Conservation (phyloP, 2,329 filamentous ascomycete species). For the Sporothrix variecibatus region DNA sequence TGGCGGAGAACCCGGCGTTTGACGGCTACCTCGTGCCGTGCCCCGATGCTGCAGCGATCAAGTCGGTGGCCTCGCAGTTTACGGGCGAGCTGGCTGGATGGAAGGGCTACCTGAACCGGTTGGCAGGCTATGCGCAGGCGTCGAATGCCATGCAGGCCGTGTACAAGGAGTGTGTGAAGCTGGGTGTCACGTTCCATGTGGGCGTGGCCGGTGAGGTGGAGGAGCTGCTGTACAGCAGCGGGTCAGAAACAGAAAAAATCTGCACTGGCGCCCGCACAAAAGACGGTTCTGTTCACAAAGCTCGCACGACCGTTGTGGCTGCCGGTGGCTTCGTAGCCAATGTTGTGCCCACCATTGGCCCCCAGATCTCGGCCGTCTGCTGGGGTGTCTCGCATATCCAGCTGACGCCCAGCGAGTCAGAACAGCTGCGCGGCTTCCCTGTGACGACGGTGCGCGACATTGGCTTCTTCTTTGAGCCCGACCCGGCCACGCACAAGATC, state of each 20-base stretch:
- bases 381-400: conserved; percentile 63
- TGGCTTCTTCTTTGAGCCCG: conserved; percentile 46
- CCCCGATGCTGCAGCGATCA: conserved; percentile 44
- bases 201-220: conserved; percentile 38
- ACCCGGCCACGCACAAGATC: conserved; percentile 57
- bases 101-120: conserved; percentile 60
- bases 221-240: conserved; percentile 43
- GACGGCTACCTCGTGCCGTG: conserved; percentile 36
- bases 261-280: conserved; percentile 36
- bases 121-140: conserved; percentile 60
- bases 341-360: conserved; percentile 50
- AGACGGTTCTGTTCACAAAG: neutral
- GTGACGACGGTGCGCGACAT: conserved; percentile 63
- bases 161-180: conserved; percentile 44
- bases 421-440: conserved; percentile 57
- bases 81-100: conserved; percentile 53
- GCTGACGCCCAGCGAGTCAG: conserved; percentile 56
- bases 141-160: conserved; percentile 53
- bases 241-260: conserved; percentile 15
- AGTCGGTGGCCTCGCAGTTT: conserved; percentile 49
- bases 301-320: conserved; percentile 30
- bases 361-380: conserved; percentile 55
- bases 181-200: conserved; percentile 42
- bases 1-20: conserved; percentile 13
- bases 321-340: conserved; percentile 38